Conservation (phyloP, 305 asterid species). For the Rubia tinctorum region DNA sequence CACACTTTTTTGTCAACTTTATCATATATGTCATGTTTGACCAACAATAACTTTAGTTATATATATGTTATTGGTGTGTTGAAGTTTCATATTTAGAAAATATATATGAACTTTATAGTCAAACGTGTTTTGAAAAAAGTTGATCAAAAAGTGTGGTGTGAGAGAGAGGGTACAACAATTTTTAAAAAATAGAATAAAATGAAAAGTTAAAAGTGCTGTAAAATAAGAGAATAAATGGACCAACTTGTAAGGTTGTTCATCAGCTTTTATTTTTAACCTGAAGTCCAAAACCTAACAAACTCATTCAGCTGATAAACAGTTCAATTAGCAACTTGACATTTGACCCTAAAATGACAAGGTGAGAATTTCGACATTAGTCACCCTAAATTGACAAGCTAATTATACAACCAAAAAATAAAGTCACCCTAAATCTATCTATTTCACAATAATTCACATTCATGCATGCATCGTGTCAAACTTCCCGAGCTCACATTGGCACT, state of each 20-base stretch:
- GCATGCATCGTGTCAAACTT: constrained; percentile 17
- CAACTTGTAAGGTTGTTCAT: background rate
- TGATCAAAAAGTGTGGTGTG: too few relatives aligned
- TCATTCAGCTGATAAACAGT: background rate
- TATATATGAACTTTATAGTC: too few relatives aligned
- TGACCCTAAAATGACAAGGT: background rate
- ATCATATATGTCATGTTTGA: too few relatives aligned
- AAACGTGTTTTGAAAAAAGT: too few relatives aligned
- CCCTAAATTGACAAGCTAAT: background rate
- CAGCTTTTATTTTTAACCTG: background rate
- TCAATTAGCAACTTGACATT: background rate
- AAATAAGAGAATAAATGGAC: too few relatives aligned
- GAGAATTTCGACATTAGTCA: background rate
- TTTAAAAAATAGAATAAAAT: too few relatives aligned
- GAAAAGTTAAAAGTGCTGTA: too few relatives aligned
- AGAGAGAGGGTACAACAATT: too few relatives aligned
- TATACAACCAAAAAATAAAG: background rate
- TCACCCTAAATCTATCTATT: background rate
- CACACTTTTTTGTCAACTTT: too few relatives aligned
- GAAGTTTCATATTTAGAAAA: too few relatives aligned
- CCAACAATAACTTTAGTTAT: too few relatives aligned
- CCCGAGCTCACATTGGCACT: constrained; percentile 34
- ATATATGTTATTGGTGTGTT: too few relatives aligned
- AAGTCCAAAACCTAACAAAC: background rate
- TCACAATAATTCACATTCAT: background rate